Evolutionary conservation across 306 rosid genomes (phyloP).

Genomic region (Arachis hypogaea): DNA sequence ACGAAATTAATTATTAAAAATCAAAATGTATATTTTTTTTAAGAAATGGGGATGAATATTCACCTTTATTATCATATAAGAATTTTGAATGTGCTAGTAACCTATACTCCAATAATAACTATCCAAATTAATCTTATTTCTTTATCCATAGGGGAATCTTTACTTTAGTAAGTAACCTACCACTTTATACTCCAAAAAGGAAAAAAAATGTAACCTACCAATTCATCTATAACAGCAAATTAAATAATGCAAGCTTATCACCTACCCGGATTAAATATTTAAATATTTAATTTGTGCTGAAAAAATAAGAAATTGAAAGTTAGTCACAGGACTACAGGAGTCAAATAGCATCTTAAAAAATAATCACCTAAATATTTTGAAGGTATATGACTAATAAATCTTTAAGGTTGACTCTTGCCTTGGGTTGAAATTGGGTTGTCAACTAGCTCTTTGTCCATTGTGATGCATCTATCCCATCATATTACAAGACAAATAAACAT

Average conservation of each 20-base stretch:
- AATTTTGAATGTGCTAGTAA: conserved; percentile 19
- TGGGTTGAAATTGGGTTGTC: conserved; percentile 55
- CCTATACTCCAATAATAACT: conserved; percentile 11
- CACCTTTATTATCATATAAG: background rate
- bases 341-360: conserved; percentile 30
- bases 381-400: conserved; percentile 39
- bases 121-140: conserved; percentile 12
- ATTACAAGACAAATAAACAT: conserved; percentile 58
- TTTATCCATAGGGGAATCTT: conserved; percentile 21
- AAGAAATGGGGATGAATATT: no score
- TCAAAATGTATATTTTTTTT: no score
- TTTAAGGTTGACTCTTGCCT: conserved; percentile 74
- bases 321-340: conserved; percentile 32
- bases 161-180: conserved; percentile 55
- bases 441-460: conserved; percentile 61
- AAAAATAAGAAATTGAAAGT: conserved; percentile 34
- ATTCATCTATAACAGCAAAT: conserved; percentile 30
- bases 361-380: conserved; percentile 7
- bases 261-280: conserved; percentile 38
- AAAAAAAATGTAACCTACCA: conserved; percentile 41
- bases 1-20: no score
- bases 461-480: conserved; percentile 56
- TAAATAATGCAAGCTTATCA: conserved; percentile 48
- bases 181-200: no score
- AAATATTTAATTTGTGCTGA: background rate